Base-by-base conservation (phyloP, 2,329 filamentous ascomycete genomes). In the Phaeophleospora eucalypticola region DNA sequence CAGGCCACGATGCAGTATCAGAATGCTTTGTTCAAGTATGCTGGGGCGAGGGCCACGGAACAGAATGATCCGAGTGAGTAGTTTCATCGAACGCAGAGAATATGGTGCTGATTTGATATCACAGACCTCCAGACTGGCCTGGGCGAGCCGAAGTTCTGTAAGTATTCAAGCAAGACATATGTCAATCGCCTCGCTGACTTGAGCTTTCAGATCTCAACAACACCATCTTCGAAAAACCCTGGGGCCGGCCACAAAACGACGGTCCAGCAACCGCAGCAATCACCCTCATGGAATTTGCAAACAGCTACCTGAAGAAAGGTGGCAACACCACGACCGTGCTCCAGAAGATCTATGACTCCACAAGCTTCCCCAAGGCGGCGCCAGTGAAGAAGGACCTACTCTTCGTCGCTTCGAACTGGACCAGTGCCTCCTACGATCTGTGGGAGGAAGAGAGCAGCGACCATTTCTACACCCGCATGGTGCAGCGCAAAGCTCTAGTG, bases 171-270 rank as follows among this genome's bases (percentile, higher is more conserved):
- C n/a, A n/a, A n/a, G n/a, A n/a, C n/a, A n/a, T n/a, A n/a, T n/a
- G n/a, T n/a, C n/a, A n/a, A n/a, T n/a, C n/a, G n/a, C n/a, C n/a
- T n/a, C n/a, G n/a, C n/a, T n/a, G n/a, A n/a, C n/a, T n/a, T n/a
- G n/a, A n/a, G n/a, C n/a, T n/a, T n/a, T n/a, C n/a, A n/a, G n/a
- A 64, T 43, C 53, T 65, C 12, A 61, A 65, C 48, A 59, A 62
- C 37, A 60, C 59, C 3, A 52, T 59, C 41, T 65, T 64, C 45
- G 54, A 51, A 1, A 58, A 54, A 10, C 59, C 61, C 9, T 65
- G 63, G 63, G 62, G 63, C 4, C 35, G 63, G n/a, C 63, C 63
- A n/a, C 63, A 65, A 36, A 63, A 63, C 34, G 63, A 65, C 41
- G 63, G 62, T 4, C 62, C 62, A 0, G 63, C 63, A 1, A 64